Evolutionary conservation across 805 yeast species (phyloP).

Genomic region (Starmerella apicola): DNA sequence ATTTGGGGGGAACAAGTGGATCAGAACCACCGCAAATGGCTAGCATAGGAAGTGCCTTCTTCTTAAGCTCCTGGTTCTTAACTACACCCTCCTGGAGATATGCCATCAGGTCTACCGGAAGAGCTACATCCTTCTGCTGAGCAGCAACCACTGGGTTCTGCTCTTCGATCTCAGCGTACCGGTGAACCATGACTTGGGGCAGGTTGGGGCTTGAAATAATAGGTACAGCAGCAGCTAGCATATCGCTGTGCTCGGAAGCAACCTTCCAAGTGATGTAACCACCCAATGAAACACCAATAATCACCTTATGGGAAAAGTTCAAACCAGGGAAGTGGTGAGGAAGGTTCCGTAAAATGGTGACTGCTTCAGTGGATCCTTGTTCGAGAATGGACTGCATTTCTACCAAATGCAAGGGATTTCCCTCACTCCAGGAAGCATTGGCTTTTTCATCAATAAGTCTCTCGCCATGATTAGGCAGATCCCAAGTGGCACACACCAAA

Average conservation of each 20-base stretch:
- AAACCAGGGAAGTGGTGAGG: slow-evolving; percentile 29
- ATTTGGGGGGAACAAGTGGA: slow-evolving; percentile 27
- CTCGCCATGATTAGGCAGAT: slow-evolving; percentile 45
- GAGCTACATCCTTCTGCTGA: slow-evolving; percentile 6
- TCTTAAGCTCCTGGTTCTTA: slow-evolving; percentile 3
- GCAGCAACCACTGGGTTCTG: slow-evolving; percentile 12
- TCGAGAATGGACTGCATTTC: slow-evolving; percentile 41
- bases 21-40: slow-evolving; percentile 30
- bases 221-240: slow-evolving; percentile 31
- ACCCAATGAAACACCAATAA: slow-evolving; percentile 44
- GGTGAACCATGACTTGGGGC: slow-evolving; percentile 33
- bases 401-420: slow-evolving; percentile 39
- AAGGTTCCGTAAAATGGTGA: slow-evolving; percentile 34
- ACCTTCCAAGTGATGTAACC: slow-evolving; percentile 43
- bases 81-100: neutral
- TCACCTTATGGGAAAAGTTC: slow-evolving; percentile 24
- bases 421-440: slow-evolving; percentile 37
- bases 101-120: slow-evolving; percentile 7
- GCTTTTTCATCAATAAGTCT: slow-evolving; percentile 29
- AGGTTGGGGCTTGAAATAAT: slow-evolving; percentile 41
- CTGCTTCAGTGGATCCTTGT: slow-evolving; percentile 36
- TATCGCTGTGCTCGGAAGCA: slow-evolving; percentile 32
- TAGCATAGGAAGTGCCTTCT: slow-evolving; percentile 19
- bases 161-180: slow-evolving; percentile 22
- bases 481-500: slow-evolving; percentile 38